phyloP scores from a whole-genome alignment of 495 filamentous ascomycete species.

The Aspergillus egyptiacus region DNA sequence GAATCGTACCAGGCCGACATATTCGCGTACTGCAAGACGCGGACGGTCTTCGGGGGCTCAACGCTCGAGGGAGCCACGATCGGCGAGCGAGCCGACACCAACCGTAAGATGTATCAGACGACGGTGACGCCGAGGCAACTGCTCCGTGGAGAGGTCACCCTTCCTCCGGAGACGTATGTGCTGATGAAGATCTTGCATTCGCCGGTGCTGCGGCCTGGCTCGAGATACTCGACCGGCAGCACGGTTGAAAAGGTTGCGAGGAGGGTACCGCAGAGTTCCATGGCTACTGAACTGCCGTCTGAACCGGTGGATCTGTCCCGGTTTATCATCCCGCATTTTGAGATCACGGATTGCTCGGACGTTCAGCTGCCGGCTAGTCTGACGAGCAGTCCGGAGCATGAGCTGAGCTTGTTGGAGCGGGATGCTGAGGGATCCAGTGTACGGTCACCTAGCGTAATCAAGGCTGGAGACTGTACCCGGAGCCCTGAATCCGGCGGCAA shows the following conservation, averaged over 20 bases:
- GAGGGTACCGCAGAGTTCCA: background rate
- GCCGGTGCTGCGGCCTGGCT: background rate
- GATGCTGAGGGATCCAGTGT: too few species aligned
- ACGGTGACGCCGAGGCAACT: conserved; percentile 70
- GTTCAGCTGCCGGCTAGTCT: background rate
- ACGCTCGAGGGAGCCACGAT: conserved; percentile 82
- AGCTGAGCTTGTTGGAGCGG: too few species aligned
- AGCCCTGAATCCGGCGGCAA: too few species aligned
- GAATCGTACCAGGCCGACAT: conserved; percentile 76
- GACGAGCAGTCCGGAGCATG: background rate
- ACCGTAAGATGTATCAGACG: conserved; percentile 82
- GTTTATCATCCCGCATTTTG: background rate
- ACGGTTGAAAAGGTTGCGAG: background rate
- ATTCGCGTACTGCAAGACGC: conserved; percentile 92
- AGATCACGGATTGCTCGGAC: background rate
- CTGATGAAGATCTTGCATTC: conserved; percentile 46
- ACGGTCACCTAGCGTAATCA: too few species aligned
- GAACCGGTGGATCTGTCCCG: background rate
- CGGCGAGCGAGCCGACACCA: conserved; percentile 81
- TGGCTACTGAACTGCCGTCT: background rate
- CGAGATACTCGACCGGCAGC: background rate
- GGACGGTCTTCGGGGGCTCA: conserved; percentile 86
- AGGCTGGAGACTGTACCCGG: too few species aligned
- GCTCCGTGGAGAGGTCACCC: conserved; percentile 65
- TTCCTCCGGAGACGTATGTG: conserved; percentile 70